phyloP scores from a whole-genome alignment of 495 filamentous ascomycete species.

The Penicillium canariense region DNA sequence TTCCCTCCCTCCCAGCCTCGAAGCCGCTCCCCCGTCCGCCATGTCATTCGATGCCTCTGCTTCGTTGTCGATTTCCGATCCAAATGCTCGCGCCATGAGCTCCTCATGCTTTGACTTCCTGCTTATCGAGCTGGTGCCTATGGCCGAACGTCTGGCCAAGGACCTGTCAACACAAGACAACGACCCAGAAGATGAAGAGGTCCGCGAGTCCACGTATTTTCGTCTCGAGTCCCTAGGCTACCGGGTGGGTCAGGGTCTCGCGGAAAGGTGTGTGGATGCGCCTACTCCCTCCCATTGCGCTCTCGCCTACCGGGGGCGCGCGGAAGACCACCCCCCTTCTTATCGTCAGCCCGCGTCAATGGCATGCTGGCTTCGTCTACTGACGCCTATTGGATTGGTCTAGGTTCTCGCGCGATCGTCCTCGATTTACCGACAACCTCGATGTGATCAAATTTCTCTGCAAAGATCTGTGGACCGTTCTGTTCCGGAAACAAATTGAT shows the following conservation, averaged over 20 bases:
- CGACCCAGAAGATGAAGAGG: conserved; percentile 68
- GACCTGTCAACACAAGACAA: conserved; percentile 36
- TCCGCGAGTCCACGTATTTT: conserved; percentile 77
- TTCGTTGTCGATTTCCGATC: conserved; percentile 71
- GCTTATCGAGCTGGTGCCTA: conserved; percentile 92
- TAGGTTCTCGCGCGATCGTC: conserved; percentile 84
- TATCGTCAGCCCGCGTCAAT: neutral
- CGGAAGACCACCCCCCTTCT: neutral
- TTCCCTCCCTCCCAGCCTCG: neutral
- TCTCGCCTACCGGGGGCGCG: neutral
- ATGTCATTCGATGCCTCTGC: conserved; percentile 79
- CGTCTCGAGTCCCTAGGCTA: conserved; percentile 86
- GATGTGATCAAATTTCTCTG: conserved; percentile 97
- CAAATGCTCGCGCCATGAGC: conserved; percentile 71
- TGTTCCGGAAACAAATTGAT: conserved; percentile 96
- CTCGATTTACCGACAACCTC: conserved; percentile 81
- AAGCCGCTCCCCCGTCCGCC: conserved; percentile 4
- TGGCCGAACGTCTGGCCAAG: conserved; percentile 73
- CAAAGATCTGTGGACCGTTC: conserved; percentile 92
- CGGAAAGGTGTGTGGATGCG: conserved; percentile 68
- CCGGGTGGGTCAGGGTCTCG: conserved; percentile 87
- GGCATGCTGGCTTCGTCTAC: neutral
- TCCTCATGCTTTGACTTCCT: conserved; percentile 87
- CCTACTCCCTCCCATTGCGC: neutral
- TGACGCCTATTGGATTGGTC: neutral